Percentiles rank a stretch among this genome's conserved stretches.
phyloP scores from a whole-genome alignment of 192 early-diverging fungal genomes.

The Allomyces macrogynus region DNA sequence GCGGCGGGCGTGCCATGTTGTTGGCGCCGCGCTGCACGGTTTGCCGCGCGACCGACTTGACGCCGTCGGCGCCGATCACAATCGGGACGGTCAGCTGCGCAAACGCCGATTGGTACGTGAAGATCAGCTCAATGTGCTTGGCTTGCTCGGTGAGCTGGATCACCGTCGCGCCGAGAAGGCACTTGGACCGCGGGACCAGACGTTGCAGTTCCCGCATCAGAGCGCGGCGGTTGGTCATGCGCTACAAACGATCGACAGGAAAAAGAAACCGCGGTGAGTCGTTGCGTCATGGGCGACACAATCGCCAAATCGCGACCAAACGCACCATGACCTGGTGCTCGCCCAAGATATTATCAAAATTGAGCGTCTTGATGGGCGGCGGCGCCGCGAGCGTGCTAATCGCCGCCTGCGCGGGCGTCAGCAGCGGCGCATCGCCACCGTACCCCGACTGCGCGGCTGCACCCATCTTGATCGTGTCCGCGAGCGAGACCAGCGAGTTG shows the following conservation, averaged over 20 bases:
- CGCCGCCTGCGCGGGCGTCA: too few species aligned
- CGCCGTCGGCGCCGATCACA: neutral
- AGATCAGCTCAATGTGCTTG: neutral
- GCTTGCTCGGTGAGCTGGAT: neutral
- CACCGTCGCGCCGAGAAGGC: neutral
- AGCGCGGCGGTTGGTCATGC: neutral
- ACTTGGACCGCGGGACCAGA: neutral
- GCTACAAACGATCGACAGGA: neutral
- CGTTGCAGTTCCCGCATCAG: neutral
- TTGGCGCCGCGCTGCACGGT: too few species aligned
- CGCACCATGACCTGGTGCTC: neutral
- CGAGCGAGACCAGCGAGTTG: too few species aligned
- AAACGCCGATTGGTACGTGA: neutral
- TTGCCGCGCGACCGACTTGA: neutral
- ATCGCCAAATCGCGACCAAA: too few species aligned
- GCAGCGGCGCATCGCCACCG: too few species aligned
- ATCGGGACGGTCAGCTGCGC: neutral
- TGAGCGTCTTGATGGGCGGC: neutral
- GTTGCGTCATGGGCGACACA: too few species aligned
- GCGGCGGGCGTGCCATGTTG: neutral
- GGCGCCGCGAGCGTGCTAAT: neutral
- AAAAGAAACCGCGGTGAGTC: too few species aligned
- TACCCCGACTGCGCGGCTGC: too few species aligned
- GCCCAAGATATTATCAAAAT: neutral
- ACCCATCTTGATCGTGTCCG: too few species aligned